Percentiles rank a stretch among this genome's conserved stretches.
Conservation (phyloP, 169 alveolate genomes). For the Perkinsus olseni region DNA sequence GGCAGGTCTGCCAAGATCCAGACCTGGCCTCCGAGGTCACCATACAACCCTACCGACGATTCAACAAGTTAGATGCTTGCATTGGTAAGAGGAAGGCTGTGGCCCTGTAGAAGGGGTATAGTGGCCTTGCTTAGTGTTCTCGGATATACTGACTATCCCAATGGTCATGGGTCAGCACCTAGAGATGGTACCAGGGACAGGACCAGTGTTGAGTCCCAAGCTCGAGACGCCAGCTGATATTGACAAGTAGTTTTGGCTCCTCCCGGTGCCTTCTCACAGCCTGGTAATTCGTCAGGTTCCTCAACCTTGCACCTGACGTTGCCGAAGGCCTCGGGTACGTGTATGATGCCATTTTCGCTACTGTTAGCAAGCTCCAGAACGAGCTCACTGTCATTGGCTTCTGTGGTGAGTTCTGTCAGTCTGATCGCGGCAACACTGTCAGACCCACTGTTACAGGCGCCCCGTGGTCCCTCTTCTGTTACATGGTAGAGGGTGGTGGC, state of each 20-base stretch:
- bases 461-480: slow-evolving; percentile 60
- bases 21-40: slow-evolving; percentile 61
- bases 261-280: not conserved
- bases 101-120: not conserved
- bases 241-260: not conserved
- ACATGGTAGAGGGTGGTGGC: slow-evolving; percentile 60
- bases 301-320: slow-evolving; percentile 23
- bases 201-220: slow-evolving; percentile 47
- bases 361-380: slow-evolving; percentile 42
- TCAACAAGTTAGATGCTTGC: slow-evolving; percentile 50
- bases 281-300: slow-evolving; percentile 2
- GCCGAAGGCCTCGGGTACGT: slow-evolving; percentile 49
- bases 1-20: slow-evolving; percentile 57
- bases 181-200: slow-evolving; percentile 38
- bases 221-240: slow-evolving; percentile 45
- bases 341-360: slow-evolving; percentile 46
- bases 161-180: slow-evolving; percentile 57
- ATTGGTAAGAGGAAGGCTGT: too few relatives aligned
- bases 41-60: slow-evolving; percentile 59
- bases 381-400: slow-evolving; percentile 63
- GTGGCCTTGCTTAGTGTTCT: slow-evolving; percentile 31
- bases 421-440: not conserved
- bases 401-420: slow-evolving; percentile 38
- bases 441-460: slow-evolving; percentile 17
- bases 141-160: slow-evolving; percentile 67